Base-by-base conservation (phyloP, 2,329 filamentous ascomycete species). In the Colletotrichum cordylinicola region DNA sequence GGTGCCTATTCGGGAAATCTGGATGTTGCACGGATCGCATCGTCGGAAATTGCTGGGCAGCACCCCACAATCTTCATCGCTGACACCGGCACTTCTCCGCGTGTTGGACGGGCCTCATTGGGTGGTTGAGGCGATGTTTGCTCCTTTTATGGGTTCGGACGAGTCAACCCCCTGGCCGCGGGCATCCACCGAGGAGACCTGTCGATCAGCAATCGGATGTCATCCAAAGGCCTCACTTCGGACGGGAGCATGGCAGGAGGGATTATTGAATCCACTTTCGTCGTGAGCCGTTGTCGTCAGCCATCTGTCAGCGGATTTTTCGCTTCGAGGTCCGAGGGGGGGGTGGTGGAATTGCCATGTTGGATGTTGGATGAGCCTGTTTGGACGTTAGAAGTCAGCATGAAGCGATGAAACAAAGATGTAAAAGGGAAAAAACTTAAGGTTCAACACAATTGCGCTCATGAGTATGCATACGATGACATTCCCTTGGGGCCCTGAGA, bases 11-110 rank as follows among this genome's bases (percentile, higher is more conserved):
- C 29, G 43, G 62, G 33, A 61, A 67, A 62, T 8, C 21, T 27
- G 27, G 10, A 52, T 35, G 69, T 67, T 67, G 55, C 69, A 75
- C 39, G 55, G 62, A 31, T 67, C 39, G 55, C 55, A n/a, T 62
- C 72, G 66, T 75, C 72, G 69, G 72, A 75, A 66, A 67, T 75
- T 75, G 52, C 29, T 72, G 39, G 56, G 24, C 39, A 67, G 69
- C 43, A 27, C 73, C 69, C 73, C 73, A 72, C 56, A 56, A 10
- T 56, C 33, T 58, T 64, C 43, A 64, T 8, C 27, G 62, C 56
- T 58, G 55, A 35, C 56, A 67, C 55, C 69, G 56, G 43, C 39
- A 64, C 24, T 64, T 72, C 62, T 62, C 69, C 62, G 39, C 56
- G 18, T 10, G 12, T 35, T n/a, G n/a, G n/a, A 8, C 24, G 10